Base-by-base conservation (phyloP, 352 stramenopile species). In the Pythium grandisporangium region DNA sequence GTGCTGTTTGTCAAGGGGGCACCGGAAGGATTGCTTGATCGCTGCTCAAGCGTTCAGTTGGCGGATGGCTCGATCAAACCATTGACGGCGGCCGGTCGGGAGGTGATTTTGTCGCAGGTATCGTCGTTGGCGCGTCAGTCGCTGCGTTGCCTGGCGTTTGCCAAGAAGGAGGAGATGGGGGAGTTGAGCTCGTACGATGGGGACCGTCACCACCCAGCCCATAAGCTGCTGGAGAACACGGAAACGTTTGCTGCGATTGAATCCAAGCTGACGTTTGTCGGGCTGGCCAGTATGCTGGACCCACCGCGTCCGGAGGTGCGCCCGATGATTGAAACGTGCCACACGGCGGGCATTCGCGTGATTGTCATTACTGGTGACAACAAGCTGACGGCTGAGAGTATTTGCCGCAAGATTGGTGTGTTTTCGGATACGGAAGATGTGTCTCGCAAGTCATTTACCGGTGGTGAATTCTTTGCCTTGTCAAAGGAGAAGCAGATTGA, bases 341-440 rank as follows among this genome's bases (percentile, higher is more conserved):
- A 95, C 45, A 80, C 82, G 16, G 96, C 96, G 3, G 97, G 97
- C 27, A 97, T 99, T 48, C 82, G 96, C 30, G 96, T 99, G 11
- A 98, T 99, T 37, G 97, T 99, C 63, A 99, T 99, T 53, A 99
- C 97, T 8, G 97, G 97, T 37, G 97, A 99, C 82, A 96, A 96
- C 58, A 95, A 96, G 60, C 75, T 98, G 39, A 99, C 97, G 34
- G 97, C 97, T 8, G 76, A 98, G 42, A 97, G 95, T 41, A 98
- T 99, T 42, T 96, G 86, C 29, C 66, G 86, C 51, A 95, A 99
- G 69, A 93, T 99, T 40, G 96, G 96, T 44, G 96, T 99, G 25
- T 97, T 99, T 47, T 70, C 75, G 21, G 70, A 83, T 16, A 60
- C 56, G 12, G 78, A 93, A 44, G 61, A 87, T 37, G 53, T 97